Conservation (phyloP, 768 basidiomycete species). For the Scleroderma bovista region DNA sequence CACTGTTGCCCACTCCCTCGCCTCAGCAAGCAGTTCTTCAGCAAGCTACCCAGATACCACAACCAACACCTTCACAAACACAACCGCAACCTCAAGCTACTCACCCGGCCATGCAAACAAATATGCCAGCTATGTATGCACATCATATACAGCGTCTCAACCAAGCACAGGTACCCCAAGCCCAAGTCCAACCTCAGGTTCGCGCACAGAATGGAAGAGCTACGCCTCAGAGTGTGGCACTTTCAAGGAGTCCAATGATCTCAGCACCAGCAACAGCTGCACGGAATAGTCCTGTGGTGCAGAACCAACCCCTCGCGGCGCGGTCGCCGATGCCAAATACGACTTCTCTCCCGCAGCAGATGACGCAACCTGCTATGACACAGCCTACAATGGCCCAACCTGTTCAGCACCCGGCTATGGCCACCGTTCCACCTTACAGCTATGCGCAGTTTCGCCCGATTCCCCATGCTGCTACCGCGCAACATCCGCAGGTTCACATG, state of each 20-base stretch:
- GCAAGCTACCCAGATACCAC: slow-evolving; percentile 20
- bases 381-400: slow-evolving; percentile 18
- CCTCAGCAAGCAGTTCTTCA: slow-evolving; percentile 19
- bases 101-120: slow-evolving; percentile 5
- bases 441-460: slow-evolving; percentile 31
- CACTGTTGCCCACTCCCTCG: slow-evolving; percentile 13
- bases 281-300: slow-evolving; percentile 34
- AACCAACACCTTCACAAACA: slow-evolving; percentile 11
- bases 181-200: slow-evolving; percentile 14
- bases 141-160: slow-evolving; percentile 15
- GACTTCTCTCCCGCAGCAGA: slow-evolving; percentile 17
- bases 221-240: slow-evolving; percentile 22
- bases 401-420: slow-evolving; percentile 20
- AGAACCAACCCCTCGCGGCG: slow-evolving; percentile 21
- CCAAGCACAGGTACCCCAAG: slow-evolving; percentile 18
- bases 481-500: slow-evolving; percentile 23
- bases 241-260: slow-evolving; percentile 13
- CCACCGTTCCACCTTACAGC: slow-evolving; percentile 26
- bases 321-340: slow-evolving; percentile 17
- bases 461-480: slow-evolving; percentile 22
- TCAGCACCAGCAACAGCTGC: slow-evolving; percentile 7
- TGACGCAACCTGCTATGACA: slow-evolving; percentile 13
- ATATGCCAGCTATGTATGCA: slow-evolving; percentile 12
- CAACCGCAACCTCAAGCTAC: slow-evolving; percentile 9
- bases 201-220: slow-evolving; percentile 24